Evolutionary conservation across 1,284 basidiomycete species (phyloP).

Genomic region (Cryptococcus sp.): DNA sequence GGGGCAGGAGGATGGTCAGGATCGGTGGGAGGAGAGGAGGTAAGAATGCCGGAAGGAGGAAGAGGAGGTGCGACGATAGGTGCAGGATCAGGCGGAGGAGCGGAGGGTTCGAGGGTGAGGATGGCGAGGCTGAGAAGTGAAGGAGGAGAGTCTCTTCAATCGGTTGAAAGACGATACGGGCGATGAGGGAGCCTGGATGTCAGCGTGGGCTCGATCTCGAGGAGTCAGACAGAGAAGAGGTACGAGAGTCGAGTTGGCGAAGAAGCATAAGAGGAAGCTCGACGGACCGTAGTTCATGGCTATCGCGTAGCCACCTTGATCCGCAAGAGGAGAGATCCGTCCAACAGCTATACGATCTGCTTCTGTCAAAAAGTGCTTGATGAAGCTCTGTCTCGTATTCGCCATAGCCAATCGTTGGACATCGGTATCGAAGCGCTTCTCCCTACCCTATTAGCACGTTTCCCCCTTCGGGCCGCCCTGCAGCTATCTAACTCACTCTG

Average conservation of each 20-base stretch:
- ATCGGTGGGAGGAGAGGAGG: slow-evolving; percentile 66
- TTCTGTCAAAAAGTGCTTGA: slow-evolving; percentile 94
- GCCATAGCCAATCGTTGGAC: slow-evolving; percentile 47
- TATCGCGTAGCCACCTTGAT: slow-evolving; percentile 89
- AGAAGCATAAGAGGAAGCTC: background rate
- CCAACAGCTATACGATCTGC: slow-evolving; percentile 88
- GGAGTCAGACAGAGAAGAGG: background rate
- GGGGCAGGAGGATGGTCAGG: slow-evolving; percentile 65
- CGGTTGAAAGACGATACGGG: slow-evolving; percentile 85
- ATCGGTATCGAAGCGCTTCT: slow-evolving; percentile 13
- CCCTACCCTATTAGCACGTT: slow-evolving; percentile 11
- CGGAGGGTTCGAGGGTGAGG: slow-evolving; percentile 24
- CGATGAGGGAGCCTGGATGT: slow-evolving; percentile 72
- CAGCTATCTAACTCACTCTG: slow-evolving; percentile 2
- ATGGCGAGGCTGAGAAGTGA: slow-evolving; percentile 70
- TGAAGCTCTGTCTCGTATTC: slow-evolving; percentile 58
- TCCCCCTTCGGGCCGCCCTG: background rate
- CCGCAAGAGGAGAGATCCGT: slow-evolving; percentile 68
- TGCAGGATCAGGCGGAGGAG: slow-evolving; percentile 57
- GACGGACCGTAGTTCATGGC: slow-evolving; percentile 84
- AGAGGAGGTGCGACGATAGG: slow-evolving; percentile 61
- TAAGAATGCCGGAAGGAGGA: slow-evolving; percentile 68
- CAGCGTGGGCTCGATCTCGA: background rate
- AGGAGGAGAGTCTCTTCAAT: slow-evolving; percentile 83
- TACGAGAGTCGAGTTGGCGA: too few relatives aligned